Evolutionary conservation across 768 basidiomycete species (phyloP), one percentile per base, ranked within the genome.

Genomic region (Lactarius sanguifluus): DNA sequence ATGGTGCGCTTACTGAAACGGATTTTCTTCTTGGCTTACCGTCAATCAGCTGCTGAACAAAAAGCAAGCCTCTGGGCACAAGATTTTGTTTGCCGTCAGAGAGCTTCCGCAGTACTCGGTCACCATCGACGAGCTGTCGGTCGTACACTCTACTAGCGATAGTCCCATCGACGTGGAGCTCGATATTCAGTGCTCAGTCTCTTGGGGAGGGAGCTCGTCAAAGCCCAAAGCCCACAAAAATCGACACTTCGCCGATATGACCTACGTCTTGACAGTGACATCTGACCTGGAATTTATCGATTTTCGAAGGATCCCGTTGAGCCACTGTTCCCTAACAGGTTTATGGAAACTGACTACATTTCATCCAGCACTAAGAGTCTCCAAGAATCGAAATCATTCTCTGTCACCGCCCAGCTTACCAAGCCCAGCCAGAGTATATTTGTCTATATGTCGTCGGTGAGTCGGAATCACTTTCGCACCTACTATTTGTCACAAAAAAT

Each of bases 221-320:
- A 71, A 70, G 8, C 66, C 75, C 28, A 82, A 77, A 65, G 80
- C 75, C 64, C 70, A 72, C 47, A 86, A 83, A 71, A 85, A 82
- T 71, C 73, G 75, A 2, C 83, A 81, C n/a, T 75, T 74, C 56
- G 75, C 77, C 8, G 85, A 88, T 67, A 87, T 86, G 81, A 91
- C 92, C 0, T 80, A 83, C 34, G 79, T 94, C n/a, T 76, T 94
- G 52, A 88, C 89, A 5, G 57, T 91, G 45, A 91, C 89, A 0
- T 92, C 91, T 1, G 92, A 94, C 73, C 76, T 85, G 71, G 81
- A 83, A 28, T 86, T 89, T 60, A 75, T 96, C 64, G 91, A 94
- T 73, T 94, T 90, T 73, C 86, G 93, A 36, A 84, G 90, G 25
- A 90, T 91, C 54, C 80, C 83, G 94, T 94, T 68, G 50, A 59